Evolutionary conservation across 345 rosid genomes (phyloP).

Genomic region (Trapa bicornis): DNA sequence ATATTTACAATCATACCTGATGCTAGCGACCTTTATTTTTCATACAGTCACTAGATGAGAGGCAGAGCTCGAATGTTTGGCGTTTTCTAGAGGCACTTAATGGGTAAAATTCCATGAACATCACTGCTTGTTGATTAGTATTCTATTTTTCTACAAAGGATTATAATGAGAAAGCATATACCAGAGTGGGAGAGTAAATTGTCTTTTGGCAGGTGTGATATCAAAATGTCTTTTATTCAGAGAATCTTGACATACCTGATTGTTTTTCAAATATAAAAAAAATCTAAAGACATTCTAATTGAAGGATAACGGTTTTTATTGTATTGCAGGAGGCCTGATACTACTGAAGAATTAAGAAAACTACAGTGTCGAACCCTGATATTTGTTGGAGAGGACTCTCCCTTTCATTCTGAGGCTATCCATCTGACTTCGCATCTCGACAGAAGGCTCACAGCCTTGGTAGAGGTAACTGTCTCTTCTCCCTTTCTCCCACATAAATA

Average conservation of each 20-base stretch:
- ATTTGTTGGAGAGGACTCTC: constrained; percentile 83
- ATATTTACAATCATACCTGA: neutral
- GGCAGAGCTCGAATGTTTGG: constrained; percentile 72
- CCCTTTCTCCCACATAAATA: neutral
- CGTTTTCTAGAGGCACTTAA: constrained; percentile 79
- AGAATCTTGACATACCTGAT: neutral
- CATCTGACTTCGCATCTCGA: constrained; percentile 75
- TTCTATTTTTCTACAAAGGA: neutral
- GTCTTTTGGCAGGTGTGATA: neutral
- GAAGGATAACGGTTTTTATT: neutral
- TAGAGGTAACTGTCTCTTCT: constrained; percentile 40
- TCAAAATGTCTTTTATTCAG: neutral
- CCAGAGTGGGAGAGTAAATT: neutral
- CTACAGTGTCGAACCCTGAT: constrained; percentile 69
- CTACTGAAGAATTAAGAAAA: constrained; percentile 60
- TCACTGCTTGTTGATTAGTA: neutral
- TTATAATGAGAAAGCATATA: neutral
- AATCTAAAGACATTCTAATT: neutral
- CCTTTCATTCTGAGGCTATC: constrained; percentile 74
- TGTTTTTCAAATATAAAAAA: neutral
- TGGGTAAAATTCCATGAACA: constrained; percentile 27
- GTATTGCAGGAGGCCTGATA: constrained; percentile 66
- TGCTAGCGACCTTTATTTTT: constrained; percentile 6
- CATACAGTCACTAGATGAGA: constrained; percentile 66
- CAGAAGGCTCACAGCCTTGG: constrained; percentile 71